A percentile compares a stretch with the other conserved stretches of the same genome.
Evolutionary conservation across 805 yeast species (phyloP).

Genomic region (Saccharomycopsis sp.): DNA sequence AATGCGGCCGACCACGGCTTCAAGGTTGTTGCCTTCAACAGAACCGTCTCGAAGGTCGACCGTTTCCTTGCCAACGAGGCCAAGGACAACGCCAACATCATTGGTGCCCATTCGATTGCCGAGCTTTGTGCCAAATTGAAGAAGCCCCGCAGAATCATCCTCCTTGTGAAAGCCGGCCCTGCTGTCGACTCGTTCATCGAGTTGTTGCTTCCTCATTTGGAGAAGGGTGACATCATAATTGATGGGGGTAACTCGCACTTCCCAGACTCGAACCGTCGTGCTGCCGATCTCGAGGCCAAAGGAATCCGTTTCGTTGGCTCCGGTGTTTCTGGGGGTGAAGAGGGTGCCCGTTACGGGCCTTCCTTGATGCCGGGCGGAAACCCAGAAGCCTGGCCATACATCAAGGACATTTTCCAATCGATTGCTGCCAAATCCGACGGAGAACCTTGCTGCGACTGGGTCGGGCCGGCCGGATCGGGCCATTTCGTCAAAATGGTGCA

Average conservation of each 20-base stretch:
- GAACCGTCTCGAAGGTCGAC: slow-evolving; percentile 94
- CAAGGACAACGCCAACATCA: slow-evolving; percentile 82
- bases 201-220: slow-evolving; percentile 84
- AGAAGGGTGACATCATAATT: slow-evolving; percentile 94
- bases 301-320: slow-evolving; percentile 94
- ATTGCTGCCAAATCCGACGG: slow-evolving; percentile 95
- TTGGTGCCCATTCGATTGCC: slow-evolving; percentile 90
- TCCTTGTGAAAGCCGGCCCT: slow-evolving; percentile 92
- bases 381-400: slow-evolving; percentile 97
- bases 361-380: slow-evolving; percentile 99
- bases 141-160: slow-evolving; percentile 93
- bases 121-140: slow-evolving; percentile 85
- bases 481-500: slow-evolving; percentile 99
- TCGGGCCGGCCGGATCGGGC: slow-evolving; percentile 98
- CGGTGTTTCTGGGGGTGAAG: slow-evolving; percentile 99
- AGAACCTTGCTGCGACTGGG: slow-evolving; percentile 99
- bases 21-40: slow-evolving; percentile 92
- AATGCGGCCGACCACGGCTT: slow-evolving; percentile 98
- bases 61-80: slow-evolving; percentile 91
- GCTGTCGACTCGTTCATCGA: slow-evolving; percentile 91
- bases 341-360: slow-evolving; percentile 99
- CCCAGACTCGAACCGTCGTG: slow-evolving; percentile 98
- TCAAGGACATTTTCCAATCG: slow-evolving; percentile 92
- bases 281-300: slow-evolving; percentile 76
- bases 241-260: slow-evolving; percentile 99